A percentile compares a stretch with the other conserved stretches of the same genome.
Conservation (phyloP, 306 rosid genomes). For the Betula pendula region DNA sequence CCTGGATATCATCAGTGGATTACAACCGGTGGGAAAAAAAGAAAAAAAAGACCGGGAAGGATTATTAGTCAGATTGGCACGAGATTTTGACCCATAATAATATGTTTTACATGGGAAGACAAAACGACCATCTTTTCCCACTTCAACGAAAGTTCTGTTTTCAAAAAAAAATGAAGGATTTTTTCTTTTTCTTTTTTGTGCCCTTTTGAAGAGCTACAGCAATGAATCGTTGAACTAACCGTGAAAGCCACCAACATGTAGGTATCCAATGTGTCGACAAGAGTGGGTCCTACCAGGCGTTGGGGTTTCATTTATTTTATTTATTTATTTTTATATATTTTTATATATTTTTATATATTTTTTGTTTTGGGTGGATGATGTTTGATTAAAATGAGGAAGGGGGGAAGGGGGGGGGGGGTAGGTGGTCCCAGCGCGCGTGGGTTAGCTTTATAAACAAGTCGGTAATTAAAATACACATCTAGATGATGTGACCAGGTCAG, state of each 20-base stretch:
- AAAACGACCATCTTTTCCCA: slow-evolving; percentile 54
- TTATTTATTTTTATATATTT: neutral
- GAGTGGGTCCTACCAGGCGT: neutral
- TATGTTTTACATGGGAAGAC: slow-evolving; percentile 48
- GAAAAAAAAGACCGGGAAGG: slow-evolving; percentile 14
- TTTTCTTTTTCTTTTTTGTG: slow-evolving; percentile 31
- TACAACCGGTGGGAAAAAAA: no score
- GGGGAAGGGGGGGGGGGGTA: neutral
- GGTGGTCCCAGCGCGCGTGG: slow-evolving; percentile 71
- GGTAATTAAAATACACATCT: slow-evolving; percentile 40
- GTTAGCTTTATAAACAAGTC: slow-evolving; percentile 41
- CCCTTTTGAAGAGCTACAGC: slow-evolving; percentile 20
- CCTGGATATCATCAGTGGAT: no score
- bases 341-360: neutral
- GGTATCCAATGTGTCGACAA: slow-evolving; percentile 7
- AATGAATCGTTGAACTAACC: slow-evolving; percentile 10
- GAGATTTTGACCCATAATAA: slow-evolving; percentile 57
- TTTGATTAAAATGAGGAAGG: slow-evolving; percentile 4
- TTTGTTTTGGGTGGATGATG: neutral
- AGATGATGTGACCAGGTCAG: slow-evolving; percentile 59
- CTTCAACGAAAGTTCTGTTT: slow-evolving; percentile 44
- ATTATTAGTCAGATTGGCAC: slow-evolving; percentile 29
- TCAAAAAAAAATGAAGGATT: no score
- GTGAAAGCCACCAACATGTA: neutral
- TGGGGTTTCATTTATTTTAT: neutral